Conservation (phyloP, 345 rosid genomes). For the Eucalyptus cladocalyx region DNA sequence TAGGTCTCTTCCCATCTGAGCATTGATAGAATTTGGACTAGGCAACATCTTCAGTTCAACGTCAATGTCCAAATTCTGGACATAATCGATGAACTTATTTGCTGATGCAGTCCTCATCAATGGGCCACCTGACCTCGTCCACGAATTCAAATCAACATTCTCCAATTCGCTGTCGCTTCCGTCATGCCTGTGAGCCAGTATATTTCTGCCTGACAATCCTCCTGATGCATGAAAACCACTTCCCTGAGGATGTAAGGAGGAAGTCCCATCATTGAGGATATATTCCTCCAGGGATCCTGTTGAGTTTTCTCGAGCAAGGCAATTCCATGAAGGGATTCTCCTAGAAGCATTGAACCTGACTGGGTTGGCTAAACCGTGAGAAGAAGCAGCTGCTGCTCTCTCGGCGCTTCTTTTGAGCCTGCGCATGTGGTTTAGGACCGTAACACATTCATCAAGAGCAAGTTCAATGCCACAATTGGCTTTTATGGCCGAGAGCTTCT, state of each 20-base stretch:
- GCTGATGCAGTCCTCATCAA: conserved; percentile 96
- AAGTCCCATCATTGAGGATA: conserved; percentile 22
- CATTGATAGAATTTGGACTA: conserved; percentile 25
- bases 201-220: conserved; percentile 15
- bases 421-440: conserved; percentile 91
- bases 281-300: conserved; percentile 88
- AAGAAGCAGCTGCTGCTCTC: conserved; percentile 73
- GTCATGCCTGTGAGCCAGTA: conserved; percentile 26
- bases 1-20: conserved; percentile 24
- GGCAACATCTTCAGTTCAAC: conserved; percentile 31
- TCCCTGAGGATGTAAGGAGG: conserved; percentile 27
- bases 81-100: conserved; percentile 62
- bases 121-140: conserved; percentile 98
- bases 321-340: conserved; percentile 97
- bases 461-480: conserved; percentile 95
- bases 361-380: conserved; percentile 41
- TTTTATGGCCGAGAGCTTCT: conserved; percentile 95
- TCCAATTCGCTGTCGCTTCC: conserved; percentile 91
- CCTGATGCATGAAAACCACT: conserved; percentile 20
- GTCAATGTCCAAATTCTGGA: conserved; percentile 55
- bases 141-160: conserved; percentile 54
- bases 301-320: conserved; percentile 91
- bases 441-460: conserved; percentile 96
- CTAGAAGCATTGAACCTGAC: conserved; percentile 66
- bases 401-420: conserved; percentile 86